A percentile compares a stretch with the other conserved stretches of the same genome.
Evolutionary conservation across 2,329 filamentous ascomycete species (phyloP).

Genomic region (Hyphodiscus sp.): DNA sequence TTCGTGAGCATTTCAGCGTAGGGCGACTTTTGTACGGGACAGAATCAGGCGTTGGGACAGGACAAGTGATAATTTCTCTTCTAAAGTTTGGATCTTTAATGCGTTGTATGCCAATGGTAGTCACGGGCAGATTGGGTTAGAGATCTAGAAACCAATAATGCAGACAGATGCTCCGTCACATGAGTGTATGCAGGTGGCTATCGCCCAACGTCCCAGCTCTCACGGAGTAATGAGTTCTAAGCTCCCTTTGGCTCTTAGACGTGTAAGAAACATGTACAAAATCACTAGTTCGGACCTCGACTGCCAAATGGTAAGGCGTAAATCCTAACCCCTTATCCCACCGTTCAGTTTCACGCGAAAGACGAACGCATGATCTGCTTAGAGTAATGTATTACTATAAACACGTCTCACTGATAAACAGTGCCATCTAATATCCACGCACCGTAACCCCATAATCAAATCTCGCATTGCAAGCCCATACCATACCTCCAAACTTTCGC

Average conservation of each 20-base stretch:
- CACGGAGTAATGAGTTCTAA: too few species aligned
- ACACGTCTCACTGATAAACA: not conserved
- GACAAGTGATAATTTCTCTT: slow-evolving; percentile 9
- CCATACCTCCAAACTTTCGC: slow-evolving; percentile 38
- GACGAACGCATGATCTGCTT: not conserved
- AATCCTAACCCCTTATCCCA: too few species aligned
- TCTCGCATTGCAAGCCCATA: not conserved
- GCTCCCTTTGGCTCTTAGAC: too few species aligned
- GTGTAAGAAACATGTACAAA: too few species aligned
- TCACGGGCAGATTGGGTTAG: not conserved
- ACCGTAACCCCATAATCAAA: not conserved
- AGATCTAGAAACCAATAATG: not conserved
- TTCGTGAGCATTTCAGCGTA: not conserved
- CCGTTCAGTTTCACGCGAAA: too few species aligned
- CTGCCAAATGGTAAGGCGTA: too few species aligned
- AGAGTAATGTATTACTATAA: not conserved
- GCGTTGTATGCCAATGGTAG: not conserved
- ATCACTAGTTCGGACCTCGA: too few species aligned
- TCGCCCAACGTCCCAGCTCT: too few species aligned
- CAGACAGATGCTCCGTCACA: not conserved
- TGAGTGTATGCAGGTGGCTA: too few species aligned
- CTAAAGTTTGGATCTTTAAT: not conserved
- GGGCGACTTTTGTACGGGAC: not conserved
- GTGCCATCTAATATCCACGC: not conserved
- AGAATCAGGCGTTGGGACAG: slow-evolving; percentile 1